Base-by-base conservation (phyloP, 1,284 basidiomycete genomes). In the Flammula alnicola region DNA sequence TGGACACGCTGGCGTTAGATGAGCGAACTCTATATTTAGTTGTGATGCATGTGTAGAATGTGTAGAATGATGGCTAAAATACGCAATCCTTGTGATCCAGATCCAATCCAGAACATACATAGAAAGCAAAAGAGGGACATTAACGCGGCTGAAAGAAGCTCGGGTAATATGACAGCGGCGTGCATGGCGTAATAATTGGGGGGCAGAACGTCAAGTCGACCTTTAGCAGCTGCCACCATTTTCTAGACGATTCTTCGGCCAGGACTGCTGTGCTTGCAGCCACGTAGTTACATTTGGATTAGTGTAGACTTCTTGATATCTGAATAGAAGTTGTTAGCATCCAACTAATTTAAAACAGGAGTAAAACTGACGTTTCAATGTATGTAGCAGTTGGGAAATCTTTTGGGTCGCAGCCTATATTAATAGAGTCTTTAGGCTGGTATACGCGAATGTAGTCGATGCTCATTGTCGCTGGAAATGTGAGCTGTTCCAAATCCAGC, bases 361-460 rank as follows among this genome's bases (percentile, higher is more conserved):
- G 38, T 20, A 46, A 20, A 12, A 63, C 66, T 46, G 40, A 69
- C 67, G 61, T 62, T 23, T 68, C 55, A 30, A 69, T 69, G 44
- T 69, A 69, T 5, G 51, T 36, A 1, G 59, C 47, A 0, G 94
- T 97, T 0, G 93, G 94, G 66, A 81, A 88, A 41, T 84, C 79
- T 6, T 68, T 58, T 1, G 93, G 93, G 58, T 95, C 88, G 62
- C 93, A 96, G 0, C 93, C 91, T 30, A 92, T 73, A 61, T 90
- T 91, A 39, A 84, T 75, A 6, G 78, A 67, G 49, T 81, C 71
- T 37, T 80, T 76, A 16, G 83, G 80, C 61, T 92, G 91, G 62
- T 93, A 94, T 4, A 95, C 86, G 1, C 93, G 80, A 38, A 95
- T 79, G 64, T 84, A 95, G 63, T 95, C 93, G 49, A 95, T 72